Conservation (phyloP, 495 filamentous ascomycete species). For the Lentithecium fluviatile region DNA sequence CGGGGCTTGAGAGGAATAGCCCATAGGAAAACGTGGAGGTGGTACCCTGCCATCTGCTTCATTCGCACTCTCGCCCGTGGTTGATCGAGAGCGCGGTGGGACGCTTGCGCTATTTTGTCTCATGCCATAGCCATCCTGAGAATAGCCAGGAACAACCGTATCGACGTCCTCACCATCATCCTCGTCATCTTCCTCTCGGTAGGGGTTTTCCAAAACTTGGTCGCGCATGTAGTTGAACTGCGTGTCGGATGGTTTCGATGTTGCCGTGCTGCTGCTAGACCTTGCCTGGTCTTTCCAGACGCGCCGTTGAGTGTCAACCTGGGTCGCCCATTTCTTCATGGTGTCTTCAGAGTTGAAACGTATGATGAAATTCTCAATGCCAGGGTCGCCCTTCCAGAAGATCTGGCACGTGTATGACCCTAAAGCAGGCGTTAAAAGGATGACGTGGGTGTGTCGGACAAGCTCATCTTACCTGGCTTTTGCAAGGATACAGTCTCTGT, state of each 20-base stretch:
- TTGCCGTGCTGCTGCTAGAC: slow-evolving; percentile 54
- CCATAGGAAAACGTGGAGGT: slow-evolving; percentile 67
- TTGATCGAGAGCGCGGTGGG: slow-evolving; percentile 76
- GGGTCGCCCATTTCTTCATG: slow-evolving; percentile 84
- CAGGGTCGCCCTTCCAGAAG: slow-evolving; percentile 96
- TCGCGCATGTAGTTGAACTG: slow-evolving; percentile 79
- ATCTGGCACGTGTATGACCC: slow-evolving; percentile 94
- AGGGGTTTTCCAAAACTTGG: slow-evolving; percentile 73
- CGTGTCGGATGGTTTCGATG: slow-evolving; percentile 59
- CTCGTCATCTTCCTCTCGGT: slow-evolving; percentile 68
- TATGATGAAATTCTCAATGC: slow-evolving; percentile 95
- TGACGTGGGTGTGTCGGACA: not conserved
- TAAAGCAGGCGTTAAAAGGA: slow-evolving; percentile 39
- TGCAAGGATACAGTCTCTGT: slow-evolving; percentile 83
- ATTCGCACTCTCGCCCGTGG: slow-evolving; percentile 68
- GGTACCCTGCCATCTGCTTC: slow-evolving; percentile 52
- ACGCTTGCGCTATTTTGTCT: slow-evolving; percentile 67
- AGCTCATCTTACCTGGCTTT: slow-evolving; percentile 66
- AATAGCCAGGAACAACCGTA: slow-evolving; percentile 43
- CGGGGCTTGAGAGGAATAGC: slow-evolving; percentile 50
- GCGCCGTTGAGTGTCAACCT: slow-evolving; percentile 60
- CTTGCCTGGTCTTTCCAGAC: slow-evolving; percentile 46
- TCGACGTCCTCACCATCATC: slow-evolving; percentile 51
- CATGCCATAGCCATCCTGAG: slow-evolving; percentile 28
- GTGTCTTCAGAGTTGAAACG: slow-evolving; percentile 83